Conservation (phyloP, 306 rosid species). For the Prosopis cineraria region DNA sequence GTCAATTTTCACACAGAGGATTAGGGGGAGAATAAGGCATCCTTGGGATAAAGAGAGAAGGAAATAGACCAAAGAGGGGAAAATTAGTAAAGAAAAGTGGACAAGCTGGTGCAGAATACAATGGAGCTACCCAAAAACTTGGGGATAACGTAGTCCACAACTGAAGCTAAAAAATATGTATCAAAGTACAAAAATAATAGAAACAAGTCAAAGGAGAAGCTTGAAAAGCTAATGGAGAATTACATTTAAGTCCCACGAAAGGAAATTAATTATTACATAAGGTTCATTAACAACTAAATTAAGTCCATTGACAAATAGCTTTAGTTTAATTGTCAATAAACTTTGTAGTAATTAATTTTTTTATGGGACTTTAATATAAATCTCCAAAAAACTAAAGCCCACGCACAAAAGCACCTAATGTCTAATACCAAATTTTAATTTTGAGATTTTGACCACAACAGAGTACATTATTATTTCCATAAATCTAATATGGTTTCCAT, state of each 20-base stretch:
- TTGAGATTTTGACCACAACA: neutral
- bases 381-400: neutral
- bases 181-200: neutral
- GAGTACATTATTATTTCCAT: neutral
- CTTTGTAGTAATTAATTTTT: too few relatives aligned
- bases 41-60: neutral
- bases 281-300: too few relatives aligned
- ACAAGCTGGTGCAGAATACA: neutral
- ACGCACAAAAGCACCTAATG: neutral
- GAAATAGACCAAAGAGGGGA: neutral
- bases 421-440: neutral
- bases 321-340: too few relatives aligned
- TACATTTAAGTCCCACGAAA: too few relatives aligned
- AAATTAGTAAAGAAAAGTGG: neutral
- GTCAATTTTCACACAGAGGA: too few relatives aligned
- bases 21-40: neutral
- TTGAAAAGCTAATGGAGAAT: too few relatives aligned
- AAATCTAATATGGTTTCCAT: neutral
- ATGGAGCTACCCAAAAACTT: neutral
- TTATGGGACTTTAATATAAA: too few relatives aligned
- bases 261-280: too few relatives aligned
- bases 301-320: too few relatives aligned
- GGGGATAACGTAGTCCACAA: too few relatives aligned
- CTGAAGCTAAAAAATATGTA: neutral
- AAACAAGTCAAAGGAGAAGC: neutral